Conservation (phyloP, 1,284 basidiomycete species). For the Pseudozyma sp. region DNA sequence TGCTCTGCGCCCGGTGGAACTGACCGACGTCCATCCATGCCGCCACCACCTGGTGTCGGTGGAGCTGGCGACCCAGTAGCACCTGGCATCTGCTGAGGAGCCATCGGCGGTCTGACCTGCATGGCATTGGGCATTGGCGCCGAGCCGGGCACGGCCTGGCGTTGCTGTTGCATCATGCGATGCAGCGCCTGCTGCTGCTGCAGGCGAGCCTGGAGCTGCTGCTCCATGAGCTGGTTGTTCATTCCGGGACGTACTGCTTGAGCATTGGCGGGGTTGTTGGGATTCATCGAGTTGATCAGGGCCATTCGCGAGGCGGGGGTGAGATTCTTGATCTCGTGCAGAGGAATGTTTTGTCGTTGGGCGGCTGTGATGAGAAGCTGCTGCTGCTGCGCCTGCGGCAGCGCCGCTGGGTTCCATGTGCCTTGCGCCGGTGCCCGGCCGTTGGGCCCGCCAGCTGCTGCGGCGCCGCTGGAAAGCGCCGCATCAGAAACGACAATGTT, state of each 20-base stretch:
- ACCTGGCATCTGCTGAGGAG: constrained; percentile 39
- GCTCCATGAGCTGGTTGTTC: constrained; percentile 47
- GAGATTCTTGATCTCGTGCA: constrained; percentile 66
- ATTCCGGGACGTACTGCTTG: constrained; percentile 43
- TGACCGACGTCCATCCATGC: constrained; percentile 43
- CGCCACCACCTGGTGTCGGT: constrained; percentile 36
- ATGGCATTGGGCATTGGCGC: constrained; percentile 33
- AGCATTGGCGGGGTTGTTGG: constrained; percentile 47
- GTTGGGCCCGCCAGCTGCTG: constrained; percentile 17
- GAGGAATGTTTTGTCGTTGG: constrained; percentile 56
- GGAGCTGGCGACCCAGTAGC: constrained; percentile 38
- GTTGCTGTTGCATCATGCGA: constrained; percentile 58
- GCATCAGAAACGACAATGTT: constrained; percentile 45
- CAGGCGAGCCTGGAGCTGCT: constrained; percentile 58
- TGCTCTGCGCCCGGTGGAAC: constrained; percentile 45
- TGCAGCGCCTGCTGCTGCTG: constrained; percentile 56
- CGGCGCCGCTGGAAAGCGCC: constrained; percentile 17
- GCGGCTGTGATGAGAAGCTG: constrained; percentile 62
- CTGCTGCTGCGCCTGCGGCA: constrained; percentile 62
- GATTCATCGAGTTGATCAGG: constrained; percentile 57
- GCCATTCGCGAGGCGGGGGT: constrained; percentile 56
- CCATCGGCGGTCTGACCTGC: constrained; percentile 46
- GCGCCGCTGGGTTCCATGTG: constrained; percentile 48
- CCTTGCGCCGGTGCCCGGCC: constrained; percentile 29
- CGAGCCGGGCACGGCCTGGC: constrained; percentile 37